These are phyloP conservation scores for Chamaecyparis obtusa DNA, from an alignment of 75 land plant genomes.

Conservation along the genomic window DNA sequence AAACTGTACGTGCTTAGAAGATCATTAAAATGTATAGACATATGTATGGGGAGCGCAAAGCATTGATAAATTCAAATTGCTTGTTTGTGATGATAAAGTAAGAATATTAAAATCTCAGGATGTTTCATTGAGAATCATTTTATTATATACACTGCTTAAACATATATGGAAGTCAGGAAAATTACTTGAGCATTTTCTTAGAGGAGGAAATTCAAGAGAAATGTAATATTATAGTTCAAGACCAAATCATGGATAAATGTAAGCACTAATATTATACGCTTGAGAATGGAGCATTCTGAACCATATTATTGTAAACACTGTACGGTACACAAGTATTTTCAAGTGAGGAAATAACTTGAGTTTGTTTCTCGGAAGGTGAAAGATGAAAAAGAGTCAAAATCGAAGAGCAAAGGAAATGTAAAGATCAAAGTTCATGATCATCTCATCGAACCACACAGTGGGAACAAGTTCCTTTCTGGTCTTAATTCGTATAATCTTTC, in stretches of 20 bases:
- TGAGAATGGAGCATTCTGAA: too few species aligned
- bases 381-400: too few species aligned
- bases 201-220: neutral
- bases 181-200: neutral
- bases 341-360: too few species aligned
- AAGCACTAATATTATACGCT: too few species aligned
- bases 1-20: neutral
- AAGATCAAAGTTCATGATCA: too few species aligned
- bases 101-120: neutral
- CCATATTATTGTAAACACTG: too few species aligned
- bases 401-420: too few species aligned
- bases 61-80: neutral
- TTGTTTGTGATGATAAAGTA: neutral
- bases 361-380: too few species aligned
- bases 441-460: too few species aligned
- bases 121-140: neutral
- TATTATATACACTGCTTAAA: neutral
- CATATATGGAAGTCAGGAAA: neutral
- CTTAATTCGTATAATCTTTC: too few species aligned
- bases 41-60: neutral
- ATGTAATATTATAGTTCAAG: neutral
- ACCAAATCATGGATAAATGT: neutral
- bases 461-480: too few species aligned
- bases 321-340: too few species aligned
- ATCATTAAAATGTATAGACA: neutral